A percentile compares a stretch with the other conserved stretches of the same genome.
phyloP scores from a whole-genome alignment of 257 asterid genomes.

The Solanum infundibuliforme region DNA sequence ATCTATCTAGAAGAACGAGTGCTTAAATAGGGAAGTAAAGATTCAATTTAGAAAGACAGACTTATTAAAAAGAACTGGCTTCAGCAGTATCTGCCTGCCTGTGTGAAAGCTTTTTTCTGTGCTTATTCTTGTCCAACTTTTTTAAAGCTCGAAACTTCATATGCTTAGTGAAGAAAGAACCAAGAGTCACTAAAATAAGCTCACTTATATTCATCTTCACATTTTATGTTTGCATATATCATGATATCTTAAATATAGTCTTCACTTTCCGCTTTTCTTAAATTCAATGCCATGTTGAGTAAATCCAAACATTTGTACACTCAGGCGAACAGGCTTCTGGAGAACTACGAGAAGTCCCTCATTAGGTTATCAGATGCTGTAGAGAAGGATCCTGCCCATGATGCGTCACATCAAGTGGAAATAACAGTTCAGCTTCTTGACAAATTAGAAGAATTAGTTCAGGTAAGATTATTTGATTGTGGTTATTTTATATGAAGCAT shows the following conservation, averaged over 20 bases:
- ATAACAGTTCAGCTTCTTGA: constrained; percentile 20
- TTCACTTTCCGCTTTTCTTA: neutral
- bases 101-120: neutral
- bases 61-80: too few species aligned
- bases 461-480: constrained; percentile 26
- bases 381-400: constrained; percentile 61
- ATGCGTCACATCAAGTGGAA: constrained; percentile 55
- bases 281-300: neutral
- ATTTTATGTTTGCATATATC: neutral
- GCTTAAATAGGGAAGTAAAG: too few species aligned
- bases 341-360: constrained; percentile 86
- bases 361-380: constrained; percentile 92
- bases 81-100: neutral
- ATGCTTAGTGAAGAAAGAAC: neutral
- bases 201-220: neutral
- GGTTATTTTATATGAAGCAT: neutral
- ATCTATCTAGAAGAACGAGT: too few species aligned
- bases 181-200: neutral
- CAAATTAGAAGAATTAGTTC: constrained; percentile 33
- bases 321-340: constrained; percentile 73
- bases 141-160: neutral
- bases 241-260: too few species aligned
- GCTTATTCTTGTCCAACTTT: neutral
- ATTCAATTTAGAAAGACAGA: too few species aligned
- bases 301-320: neutral